Evolutionary conservation across 768 basidiomycete species (phyloP).

Genomic region (Phaeotremella fagi): DNA sequence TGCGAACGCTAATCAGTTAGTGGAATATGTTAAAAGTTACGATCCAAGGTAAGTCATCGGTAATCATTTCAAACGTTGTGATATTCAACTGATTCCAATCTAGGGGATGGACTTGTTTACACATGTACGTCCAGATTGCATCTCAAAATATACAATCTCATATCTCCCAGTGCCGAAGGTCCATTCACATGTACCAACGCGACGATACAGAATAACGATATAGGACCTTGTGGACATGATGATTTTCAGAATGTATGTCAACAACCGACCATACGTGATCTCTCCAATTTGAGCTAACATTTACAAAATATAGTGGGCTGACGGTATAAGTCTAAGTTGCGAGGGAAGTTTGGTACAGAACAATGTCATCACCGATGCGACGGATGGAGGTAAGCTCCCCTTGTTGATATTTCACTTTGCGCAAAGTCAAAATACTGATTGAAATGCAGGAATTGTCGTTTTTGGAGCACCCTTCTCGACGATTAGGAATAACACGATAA

Average conservation of each 20-base stretch:
- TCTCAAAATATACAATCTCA: background rate
- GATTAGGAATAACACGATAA: slow-evolving; percentile 41
- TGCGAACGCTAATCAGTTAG: slow-evolving; percentile 62
- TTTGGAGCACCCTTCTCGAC: slow-evolving; percentile 39
- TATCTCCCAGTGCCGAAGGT: slow-evolving; percentile 56
- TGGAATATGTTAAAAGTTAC: slow-evolving; percentile 70
- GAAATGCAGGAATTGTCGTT: slow-evolving; percentile 33
- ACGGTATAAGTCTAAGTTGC: slow-evolving; percentile 47
- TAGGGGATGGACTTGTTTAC: slow-evolving; percentile 77
- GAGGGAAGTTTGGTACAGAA: slow-evolving; percentile 34
- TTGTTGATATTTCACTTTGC: background rate
- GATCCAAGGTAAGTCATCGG: slow-evolving; percentile 54
- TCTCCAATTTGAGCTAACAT: too few species aligned
- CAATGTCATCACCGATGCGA: slow-evolving; percentile 41
- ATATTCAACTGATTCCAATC: background rate
- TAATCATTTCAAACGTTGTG: too few species aligned
- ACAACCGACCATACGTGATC: too few species aligned
- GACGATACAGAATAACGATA: slow-evolving; percentile 73
- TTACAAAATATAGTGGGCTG: slow-evolving; percentile 47
- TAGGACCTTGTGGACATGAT: slow-evolving; percentile 52
- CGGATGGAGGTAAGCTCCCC: slow-evolving; percentile 26
- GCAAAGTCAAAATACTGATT: background rate
- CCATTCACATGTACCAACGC: slow-evolving; percentile 60
- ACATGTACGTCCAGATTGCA: slow-evolving; percentile 51
- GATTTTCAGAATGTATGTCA: slow-evolving; percentile 37